A percentile compares a stretch with the other conserved stretches of the same genome.
phyloP scores from a whole-genome alignment of 805 yeast genomes.

The Yarrowia sp. region DNA sequence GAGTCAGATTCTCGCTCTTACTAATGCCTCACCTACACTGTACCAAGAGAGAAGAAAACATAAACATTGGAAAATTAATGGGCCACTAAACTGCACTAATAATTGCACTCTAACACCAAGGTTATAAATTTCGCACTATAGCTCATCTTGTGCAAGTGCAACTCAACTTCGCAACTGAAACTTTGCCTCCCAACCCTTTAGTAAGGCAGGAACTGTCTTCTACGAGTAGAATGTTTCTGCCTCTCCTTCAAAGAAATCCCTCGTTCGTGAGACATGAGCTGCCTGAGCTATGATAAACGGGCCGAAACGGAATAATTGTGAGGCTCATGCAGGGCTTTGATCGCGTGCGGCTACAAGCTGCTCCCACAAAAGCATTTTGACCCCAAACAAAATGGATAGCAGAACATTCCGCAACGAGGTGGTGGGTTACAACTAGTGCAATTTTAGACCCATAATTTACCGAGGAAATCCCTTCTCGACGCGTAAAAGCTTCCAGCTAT shows the following conservation, averaged over 20 bases:
- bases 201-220: not conserved
- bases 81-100: too few relatives aligned
- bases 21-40: too few relatives aligned
- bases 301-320: not conserved
- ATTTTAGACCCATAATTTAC: not conserved
- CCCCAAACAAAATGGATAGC: not conserved
- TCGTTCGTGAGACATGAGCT: not conserved
- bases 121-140: not conserved
- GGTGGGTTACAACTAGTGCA: too few relatives aligned
- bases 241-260: not conserved
- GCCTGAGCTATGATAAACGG: not conserved
- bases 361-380: not conserved
- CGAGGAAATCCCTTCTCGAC: not conserved
- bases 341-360: not conserved
- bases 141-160: not conserved
- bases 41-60: too few relatives aligned
- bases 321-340: slow-evolving; percentile 1
- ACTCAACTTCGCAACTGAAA: not conserved
- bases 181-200: not conserved
- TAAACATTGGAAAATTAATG: too few relatives aligned
- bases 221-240: not conserved
- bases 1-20: not conserved
- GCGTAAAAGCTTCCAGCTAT: too few relatives aligned
- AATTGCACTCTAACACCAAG: not conserved
- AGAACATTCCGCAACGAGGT: not conserved